Percentiles rank a stretch among this genome's conserved stretches.
Conservation (phyloP, 1,284 basidiomycete genomes). For the Austroboletus novae-zelandiae region DNA sequence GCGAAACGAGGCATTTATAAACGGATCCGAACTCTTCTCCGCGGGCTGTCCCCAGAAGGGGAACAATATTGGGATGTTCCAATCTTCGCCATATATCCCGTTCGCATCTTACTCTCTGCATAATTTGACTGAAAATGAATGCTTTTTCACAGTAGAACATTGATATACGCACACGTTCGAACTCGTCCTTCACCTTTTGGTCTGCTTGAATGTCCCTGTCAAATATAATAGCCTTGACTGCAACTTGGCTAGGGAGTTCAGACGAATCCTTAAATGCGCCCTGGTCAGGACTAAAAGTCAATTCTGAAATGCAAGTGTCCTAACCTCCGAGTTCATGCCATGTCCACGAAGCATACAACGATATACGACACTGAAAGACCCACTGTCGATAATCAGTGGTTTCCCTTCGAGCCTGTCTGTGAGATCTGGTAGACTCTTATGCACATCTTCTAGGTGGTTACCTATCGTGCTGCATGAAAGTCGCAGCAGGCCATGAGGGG, state of each 20-base stretch:
- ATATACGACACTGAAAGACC: slow-evolving; percentile 4
- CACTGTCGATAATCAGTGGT: background rate
- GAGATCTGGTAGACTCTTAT: background rate
- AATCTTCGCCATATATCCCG: slow-evolving; percentile 6
- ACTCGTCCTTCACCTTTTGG: background rate
- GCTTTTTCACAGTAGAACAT: background rate
- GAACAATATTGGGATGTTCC: slow-evolving; percentile 4
- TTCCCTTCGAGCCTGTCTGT: background rate
- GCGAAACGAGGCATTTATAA: slow-evolving; percentile 8
- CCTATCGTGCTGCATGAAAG: background rate
- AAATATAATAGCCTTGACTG: slow-evolving; percentile 6
- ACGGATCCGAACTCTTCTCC: slow-evolving; percentile 4
- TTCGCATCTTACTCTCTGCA: slow-evolving; percentile 6
- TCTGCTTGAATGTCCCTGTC: too few species aligned
- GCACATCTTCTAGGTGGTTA: background rate
- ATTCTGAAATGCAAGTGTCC: background rate
- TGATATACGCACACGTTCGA: background rate
- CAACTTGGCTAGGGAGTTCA: background rate
- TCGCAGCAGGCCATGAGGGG: background rate
- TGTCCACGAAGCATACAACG: background rate
- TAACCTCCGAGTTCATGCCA: background rate
- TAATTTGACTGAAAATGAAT: background rate
- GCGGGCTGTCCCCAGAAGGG: background rate
- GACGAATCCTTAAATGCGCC: too few species aligned
- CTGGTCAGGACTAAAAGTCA: too few species aligned